Conservation (phyloP, 352 stramenopile genomes). For the Globisporangium radiosum region DNA sequence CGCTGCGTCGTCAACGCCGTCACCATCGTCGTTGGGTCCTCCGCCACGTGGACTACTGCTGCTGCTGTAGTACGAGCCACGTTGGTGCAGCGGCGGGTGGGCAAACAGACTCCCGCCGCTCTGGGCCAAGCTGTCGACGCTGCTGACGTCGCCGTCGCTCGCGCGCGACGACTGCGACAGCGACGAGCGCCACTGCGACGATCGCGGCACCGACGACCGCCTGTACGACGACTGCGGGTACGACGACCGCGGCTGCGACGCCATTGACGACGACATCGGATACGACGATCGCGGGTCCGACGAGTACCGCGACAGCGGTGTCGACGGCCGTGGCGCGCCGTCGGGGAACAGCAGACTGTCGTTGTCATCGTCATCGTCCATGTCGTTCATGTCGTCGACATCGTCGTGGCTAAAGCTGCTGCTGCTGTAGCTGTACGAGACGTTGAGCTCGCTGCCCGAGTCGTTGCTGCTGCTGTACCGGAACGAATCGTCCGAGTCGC, state of each 20-base stretch:
- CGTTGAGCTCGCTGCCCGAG: background rate
- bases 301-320: conserved; percentile 4
- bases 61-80: background rate
- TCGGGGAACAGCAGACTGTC: conserved; percentile 8
- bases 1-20: background rate
- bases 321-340: conserved; percentile 1
- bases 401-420: conserved; percentile 2
- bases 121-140: background rate
- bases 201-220: conserved; percentile 1
- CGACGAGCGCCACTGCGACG: conserved; percentile 9
- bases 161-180: conserved; percentile 10
- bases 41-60: background rate
- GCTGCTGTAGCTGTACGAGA: conserved; percentile 6
- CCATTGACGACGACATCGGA: too few species aligned
- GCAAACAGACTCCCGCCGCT: background rate
- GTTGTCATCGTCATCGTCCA: background rate
- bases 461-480: conserved; percentile 6
- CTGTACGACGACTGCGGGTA: conserved; percentile 7
- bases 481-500: conserved; percentile 6
- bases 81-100: too few species aligned
- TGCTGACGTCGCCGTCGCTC: background rate
- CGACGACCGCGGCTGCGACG: background rate
- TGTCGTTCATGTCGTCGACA: background rate
- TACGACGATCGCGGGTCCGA: background rate
- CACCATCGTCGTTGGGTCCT: background rate